These are phyloP conservation scores for Hyphodiscus hymeniophilus DNA, from an alignment of 495 filamentous ascomycete genomes.

Conservation along the genomic window DNA sequence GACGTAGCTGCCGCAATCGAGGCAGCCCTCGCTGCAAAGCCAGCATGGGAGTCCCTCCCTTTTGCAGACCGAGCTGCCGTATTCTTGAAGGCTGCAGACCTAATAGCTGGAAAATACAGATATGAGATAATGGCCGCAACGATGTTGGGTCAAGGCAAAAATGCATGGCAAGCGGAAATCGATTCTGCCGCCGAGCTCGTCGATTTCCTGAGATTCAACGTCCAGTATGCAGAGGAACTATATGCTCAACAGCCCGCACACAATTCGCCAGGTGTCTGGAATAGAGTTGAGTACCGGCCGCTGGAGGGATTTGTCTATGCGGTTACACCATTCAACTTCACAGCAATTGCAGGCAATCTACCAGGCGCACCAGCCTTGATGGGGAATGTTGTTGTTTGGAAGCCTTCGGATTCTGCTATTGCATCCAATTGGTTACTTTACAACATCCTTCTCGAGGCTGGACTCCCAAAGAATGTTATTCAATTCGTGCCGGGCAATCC, in stretches of 20 bases:
- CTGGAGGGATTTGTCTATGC: conserved; percentile 86
- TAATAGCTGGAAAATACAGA: conserved; percentile 82
- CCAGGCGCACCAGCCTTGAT: conserved; percentile 65
- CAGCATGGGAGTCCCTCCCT: conserved; percentile 69
- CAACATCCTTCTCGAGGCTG: conserved; percentile 81
- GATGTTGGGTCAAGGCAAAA: conserved; percentile 93
- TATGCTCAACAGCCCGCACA: conserved; percentile 77
- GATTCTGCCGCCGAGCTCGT: conserved; percentile 86
- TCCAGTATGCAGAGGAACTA: conserved; percentile 79
- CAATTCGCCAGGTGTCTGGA: conserved; percentile 73
- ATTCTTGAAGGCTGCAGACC: conserved; percentile 87
- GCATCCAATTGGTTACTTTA: conserved; percentile 69
- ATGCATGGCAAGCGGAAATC: conserved; percentile 94
- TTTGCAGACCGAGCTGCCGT: conserved; percentile 88
- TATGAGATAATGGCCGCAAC: conserved; percentile 91
- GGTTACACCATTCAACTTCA: conserved; percentile 85
- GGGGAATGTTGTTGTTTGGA: conserved; percentile 87
- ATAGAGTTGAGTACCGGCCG: conserved; percentile 73
- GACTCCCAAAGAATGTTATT: conserved; percentile 69
- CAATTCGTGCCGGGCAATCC: conserved; percentile 80
- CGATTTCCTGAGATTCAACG: conserved; percentile 88
- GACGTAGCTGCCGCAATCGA: conserved; percentile 72
- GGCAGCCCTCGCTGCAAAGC: conserved; percentile 71
- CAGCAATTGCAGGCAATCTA: conserved; percentile 74
- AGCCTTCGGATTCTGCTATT: conserved; percentile 72